These are phyloP conservation scores for Zymoseptoria brevis DNA, from an alignment of 2,329 filamentous ascomycete genomes.

Conservation along the genomic window DNA sequence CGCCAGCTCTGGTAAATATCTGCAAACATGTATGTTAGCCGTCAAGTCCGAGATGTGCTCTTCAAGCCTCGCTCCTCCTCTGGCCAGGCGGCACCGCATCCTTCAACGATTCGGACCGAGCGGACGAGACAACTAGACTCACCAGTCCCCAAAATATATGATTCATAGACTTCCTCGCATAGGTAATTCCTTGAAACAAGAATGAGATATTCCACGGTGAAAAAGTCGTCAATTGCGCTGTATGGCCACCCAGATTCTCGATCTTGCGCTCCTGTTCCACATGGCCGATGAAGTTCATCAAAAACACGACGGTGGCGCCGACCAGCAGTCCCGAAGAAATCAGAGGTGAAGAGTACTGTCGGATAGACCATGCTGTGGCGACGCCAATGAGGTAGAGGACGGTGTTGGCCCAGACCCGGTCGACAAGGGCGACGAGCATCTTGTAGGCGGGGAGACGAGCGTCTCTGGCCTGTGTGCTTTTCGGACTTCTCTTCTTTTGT, in stretches of 20 bases:
- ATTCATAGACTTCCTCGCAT: slow-evolving; percentile 45
- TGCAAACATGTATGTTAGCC: slow-evolving; percentile 12
- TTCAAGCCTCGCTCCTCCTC: background rate
- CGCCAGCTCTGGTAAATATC: slow-evolving; percentile 40
- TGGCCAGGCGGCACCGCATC: background rate
- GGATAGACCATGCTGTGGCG: background rate
- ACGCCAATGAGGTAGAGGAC: background rate
- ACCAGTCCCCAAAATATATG: slow-evolving; percentile 46
- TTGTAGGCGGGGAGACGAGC: background rate
- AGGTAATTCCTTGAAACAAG: slow-evolving; percentile 57
- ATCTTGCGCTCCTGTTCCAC: slow-evolving; percentile 32
- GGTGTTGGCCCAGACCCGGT: slow-evolving; percentile 5
- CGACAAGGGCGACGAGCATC: slow-evolving; percentile 4
- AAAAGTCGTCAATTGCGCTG: slow-evolving; percentile 21
- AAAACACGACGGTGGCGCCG: slow-evolving; percentile 6
- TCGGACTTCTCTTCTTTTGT: background rate
- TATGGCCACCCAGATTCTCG: slow-evolving; percentile 38
- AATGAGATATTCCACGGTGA: slow-evolving; percentile 25
- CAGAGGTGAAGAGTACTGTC: background rate
- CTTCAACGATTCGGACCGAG: background rate
- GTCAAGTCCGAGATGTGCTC: background rate
- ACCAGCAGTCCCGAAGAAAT: background rate
- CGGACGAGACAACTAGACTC: slow-evolving; percentile 47
- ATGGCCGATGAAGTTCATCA: slow-evolving; percentile 14
- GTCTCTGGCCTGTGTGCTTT: background rate